Conservation (phyloP, 441 rosid genomes). For the Adansonia rubrostipa region DNA sequence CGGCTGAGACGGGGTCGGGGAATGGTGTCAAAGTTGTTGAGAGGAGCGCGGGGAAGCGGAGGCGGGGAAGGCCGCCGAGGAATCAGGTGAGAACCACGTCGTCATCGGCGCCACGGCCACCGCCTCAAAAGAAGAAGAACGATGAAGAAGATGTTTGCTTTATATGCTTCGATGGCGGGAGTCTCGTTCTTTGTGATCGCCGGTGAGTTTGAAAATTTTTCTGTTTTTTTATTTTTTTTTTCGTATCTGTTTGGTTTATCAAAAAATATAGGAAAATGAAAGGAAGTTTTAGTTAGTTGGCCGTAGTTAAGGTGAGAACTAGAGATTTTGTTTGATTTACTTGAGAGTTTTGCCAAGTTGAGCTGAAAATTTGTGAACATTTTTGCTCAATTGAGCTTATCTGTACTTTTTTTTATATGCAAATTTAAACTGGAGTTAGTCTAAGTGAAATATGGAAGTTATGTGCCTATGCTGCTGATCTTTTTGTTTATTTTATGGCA, state of each 20-base stretch:
- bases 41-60: conserved; percentile 52
- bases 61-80: conserved; percentile 86
- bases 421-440: not conserved
- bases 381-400: not conserved
- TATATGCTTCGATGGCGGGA: conserved; percentile 98
- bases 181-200: conserved; percentile 98
- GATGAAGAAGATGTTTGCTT: conserved; percentile 97
- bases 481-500: not conserved
- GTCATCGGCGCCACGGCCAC: conserved; percentile 18
- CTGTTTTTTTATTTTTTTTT: not conserved
- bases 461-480: not conserved
- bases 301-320: not conserved
- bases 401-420: not conserved
- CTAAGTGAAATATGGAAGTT: conserved; percentile 2
- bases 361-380: not conserved
- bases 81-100: conserved; percentile 36
- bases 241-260: conserved; percentile 11
- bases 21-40: conserved; percentile 32
- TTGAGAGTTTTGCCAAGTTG: not conserved
- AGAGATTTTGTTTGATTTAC: conserved; percentile 3
- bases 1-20: conserved; percentile 42
- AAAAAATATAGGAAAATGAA: conserved; percentile 11
- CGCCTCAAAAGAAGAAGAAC: conserved; percentile 39
- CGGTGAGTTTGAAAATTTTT: conserved; percentile 53
- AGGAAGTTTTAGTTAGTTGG: not conserved